Percentiles rank a stretch among this genome's conserved stretches.
phyloP scores from a whole-genome alignment of 2,329 filamentous ascomycete species.

The Akanthomyces dipterigenus region DNA sequence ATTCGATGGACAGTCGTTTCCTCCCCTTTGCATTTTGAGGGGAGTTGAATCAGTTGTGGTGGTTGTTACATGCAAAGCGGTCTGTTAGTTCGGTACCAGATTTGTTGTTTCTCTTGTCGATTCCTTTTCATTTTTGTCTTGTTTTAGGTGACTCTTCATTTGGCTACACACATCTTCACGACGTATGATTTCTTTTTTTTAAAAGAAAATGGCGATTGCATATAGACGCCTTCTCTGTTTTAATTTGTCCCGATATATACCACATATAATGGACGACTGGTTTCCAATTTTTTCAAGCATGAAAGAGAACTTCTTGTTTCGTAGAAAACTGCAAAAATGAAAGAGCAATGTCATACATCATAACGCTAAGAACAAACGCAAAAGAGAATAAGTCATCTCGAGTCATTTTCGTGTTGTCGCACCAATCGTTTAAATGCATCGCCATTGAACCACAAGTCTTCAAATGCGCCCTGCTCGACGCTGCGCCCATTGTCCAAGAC shows the following conservation, averaged over 20 bases:
- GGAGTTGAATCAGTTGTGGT: too few species aligned
- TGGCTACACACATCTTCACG: background rate
- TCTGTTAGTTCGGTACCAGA: background rate
- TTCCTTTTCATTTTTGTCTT: background rate
- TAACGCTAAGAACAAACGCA: too few species aligned
- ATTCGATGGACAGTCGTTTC: too few species aligned
- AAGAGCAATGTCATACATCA: background rate
- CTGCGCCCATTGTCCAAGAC: slow-evolving; percentile 63
- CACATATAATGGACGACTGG: background rate
- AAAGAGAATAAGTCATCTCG: background rate
- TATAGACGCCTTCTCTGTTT: background rate
- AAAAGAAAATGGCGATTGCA: background rate
- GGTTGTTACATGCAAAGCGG: too few species aligned
- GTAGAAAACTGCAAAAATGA: too few species aligned
- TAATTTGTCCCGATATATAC: background rate
- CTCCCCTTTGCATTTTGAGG: too few species aligned
- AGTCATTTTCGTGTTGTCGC: slow-evolving; percentile 19
- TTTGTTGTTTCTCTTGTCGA: background rate
- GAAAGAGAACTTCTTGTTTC: too few species aligned
- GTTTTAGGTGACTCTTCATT: background rate
- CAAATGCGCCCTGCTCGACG: slow-evolving; percentile 61
- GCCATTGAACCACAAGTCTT: slow-evolving; percentile 43
- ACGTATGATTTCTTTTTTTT: slow-evolving; percentile 4
- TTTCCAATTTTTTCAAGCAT: background rate
- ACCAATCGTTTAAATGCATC: slow-evolving; percentile 44